These are phyloP conservation scores for Hordeum pubiflorum DNA, from an alignment of 202 grass and related monocot genomes.

Conservation along the genomic window DNA sequence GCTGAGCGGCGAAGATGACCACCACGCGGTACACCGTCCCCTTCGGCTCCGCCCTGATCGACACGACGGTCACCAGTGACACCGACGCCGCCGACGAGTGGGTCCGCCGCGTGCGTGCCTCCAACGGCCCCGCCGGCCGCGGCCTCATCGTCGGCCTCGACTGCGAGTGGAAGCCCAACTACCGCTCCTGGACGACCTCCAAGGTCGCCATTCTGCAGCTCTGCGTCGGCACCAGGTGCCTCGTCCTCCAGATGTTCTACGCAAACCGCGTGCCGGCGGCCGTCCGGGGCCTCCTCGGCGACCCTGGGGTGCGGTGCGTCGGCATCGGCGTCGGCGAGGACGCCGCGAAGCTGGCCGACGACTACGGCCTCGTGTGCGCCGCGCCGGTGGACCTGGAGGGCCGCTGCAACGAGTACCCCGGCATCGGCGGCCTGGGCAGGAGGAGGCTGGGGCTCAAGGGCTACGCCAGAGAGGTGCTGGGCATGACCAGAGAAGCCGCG, in stretches of 20 bases:
- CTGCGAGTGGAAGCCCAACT: conserved; percentile 44
- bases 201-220: conserved; percentile 52
- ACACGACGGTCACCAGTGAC: conserved; percentile 37
- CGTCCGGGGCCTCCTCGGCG: conserved; percentile 36
- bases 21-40: conserved; percentile 3
- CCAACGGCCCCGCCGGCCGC: background rate
- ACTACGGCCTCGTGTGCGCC: conserved; percentile 38
- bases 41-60: conserved; percentile 22
- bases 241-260: conserved; percentile 49
- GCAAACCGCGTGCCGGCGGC: conserved; percentile 24
- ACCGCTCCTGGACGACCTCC: background rate
- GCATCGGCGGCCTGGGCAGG: background rate
- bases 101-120: conserved; percentile 24
- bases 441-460: conserved; percentile 35
- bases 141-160: conserved; percentile 35
- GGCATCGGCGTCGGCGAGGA: conserved; percentile 50
- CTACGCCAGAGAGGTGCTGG: conserved; percentile 38
- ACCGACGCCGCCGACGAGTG: conserved; percentile 16
- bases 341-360: conserved; percentile 20
- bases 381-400: conserved; percentile 21
- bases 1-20: background rate
- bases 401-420: conserved; percentile 18
- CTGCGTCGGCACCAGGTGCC: conserved; percentile 40
- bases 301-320: conserved; percentile 25
- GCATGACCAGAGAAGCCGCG: conserved; percentile 34